phyloP scores from a whole-genome alignment of 163 green algal genomes.

The Chlamydomonas reinhardtii region DNA sequence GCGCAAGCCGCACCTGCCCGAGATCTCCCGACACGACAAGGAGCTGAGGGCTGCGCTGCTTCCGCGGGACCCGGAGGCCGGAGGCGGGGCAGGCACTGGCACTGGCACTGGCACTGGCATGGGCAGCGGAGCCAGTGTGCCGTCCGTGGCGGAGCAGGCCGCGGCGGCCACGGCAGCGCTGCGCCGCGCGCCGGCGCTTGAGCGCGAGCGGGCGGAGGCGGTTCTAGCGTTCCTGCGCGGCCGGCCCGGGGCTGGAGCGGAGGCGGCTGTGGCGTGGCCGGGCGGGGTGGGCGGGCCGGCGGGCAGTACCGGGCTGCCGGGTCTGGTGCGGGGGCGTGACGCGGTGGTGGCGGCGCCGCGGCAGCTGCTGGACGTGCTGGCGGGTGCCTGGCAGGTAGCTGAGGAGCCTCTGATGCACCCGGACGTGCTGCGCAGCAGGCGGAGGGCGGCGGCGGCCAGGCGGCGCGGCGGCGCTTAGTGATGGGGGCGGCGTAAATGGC shows the following conservation, averaged over 20 bases:
- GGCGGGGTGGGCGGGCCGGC: too few relatives aligned
- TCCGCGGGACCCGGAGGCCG: neutral
- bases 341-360: slow-evolving; percentile 33
- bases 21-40: too few relatives aligned
- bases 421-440: neutral
- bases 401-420: slow-evolving; percentile 35
- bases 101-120: too few relatives aligned
- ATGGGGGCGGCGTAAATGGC: neutral
- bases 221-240: slow-evolving; percentile 33
- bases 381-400: slow-evolving; percentile 25
- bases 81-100: too few relatives aligned
- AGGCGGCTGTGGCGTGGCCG: too few relatives aligned
- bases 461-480: neutral
- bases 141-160: neutral
- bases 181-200: neutral
- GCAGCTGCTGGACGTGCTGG: slow-evolving; percentile 11
- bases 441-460: neutral
- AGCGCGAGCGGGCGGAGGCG: neutral
- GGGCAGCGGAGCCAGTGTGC: neutral
- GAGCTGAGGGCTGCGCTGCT: too few relatives aligned
- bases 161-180: neutral
- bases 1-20: neutral
- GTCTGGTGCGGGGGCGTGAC: slow-evolving; percentile 14
- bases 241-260: neutral
- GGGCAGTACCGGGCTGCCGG: neutral